A percentile compares a stretch with the other conserved stretches of the same genome.
Evolutionary conservation across 2,329 filamentous ascomycete species (phyloP).

Genomic region (Calycina marina): DNA sequence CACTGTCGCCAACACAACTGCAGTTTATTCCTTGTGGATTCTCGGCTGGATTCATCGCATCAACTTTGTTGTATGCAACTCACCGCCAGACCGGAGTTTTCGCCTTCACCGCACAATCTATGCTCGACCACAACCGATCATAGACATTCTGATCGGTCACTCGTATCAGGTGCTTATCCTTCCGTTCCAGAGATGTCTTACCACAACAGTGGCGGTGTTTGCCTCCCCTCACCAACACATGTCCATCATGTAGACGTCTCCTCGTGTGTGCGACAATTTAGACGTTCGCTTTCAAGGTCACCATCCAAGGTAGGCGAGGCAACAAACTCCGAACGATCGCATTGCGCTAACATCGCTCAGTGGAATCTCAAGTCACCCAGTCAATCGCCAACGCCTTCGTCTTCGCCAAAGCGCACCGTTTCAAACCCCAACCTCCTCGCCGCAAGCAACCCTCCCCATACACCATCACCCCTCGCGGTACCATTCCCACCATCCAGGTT

Average conservation of each 20-base stretch:
- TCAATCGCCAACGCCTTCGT: constrained; percentile 41
- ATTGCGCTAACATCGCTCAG: constrained; percentile 33
- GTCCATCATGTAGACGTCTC: constrained; percentile 71
- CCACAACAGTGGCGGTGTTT: constrained; percentile 48
- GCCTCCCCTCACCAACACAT: constrained; percentile 75
- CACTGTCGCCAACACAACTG: too few species aligned
- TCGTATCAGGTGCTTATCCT: constrained; percentile 11
- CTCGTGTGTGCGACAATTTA: constrained; percentile 66
- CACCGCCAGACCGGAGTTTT: neutral
- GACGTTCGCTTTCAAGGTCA: constrained; percentile 82
- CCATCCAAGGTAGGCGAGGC: constrained; percentile 54
- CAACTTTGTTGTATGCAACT: too few species aligned
- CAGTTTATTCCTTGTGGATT: too few species aligned
- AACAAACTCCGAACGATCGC: constrained; percentile 37
- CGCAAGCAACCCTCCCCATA: constrained; percentile 23
- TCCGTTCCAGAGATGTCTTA: constrained; percentile 35
- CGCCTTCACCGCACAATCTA: neutral
- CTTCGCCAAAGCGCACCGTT: constrained; percentile 29
- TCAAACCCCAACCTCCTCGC: constrained; percentile 33
- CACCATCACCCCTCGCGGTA: constrained; percentile 41
- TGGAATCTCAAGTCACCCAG: constrained; percentile 35
- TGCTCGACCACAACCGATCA: neutral
- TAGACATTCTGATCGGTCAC: constrained; percentile 2
- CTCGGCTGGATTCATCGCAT: too few species aligned
- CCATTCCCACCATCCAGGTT: constrained; percentile 55